Evolutionary conservation across 2,329 filamentous ascomycete genomes (phyloP), one percentile per base, ranked within the genome.

Genomic region (Sporothrix inflata): DNA sequence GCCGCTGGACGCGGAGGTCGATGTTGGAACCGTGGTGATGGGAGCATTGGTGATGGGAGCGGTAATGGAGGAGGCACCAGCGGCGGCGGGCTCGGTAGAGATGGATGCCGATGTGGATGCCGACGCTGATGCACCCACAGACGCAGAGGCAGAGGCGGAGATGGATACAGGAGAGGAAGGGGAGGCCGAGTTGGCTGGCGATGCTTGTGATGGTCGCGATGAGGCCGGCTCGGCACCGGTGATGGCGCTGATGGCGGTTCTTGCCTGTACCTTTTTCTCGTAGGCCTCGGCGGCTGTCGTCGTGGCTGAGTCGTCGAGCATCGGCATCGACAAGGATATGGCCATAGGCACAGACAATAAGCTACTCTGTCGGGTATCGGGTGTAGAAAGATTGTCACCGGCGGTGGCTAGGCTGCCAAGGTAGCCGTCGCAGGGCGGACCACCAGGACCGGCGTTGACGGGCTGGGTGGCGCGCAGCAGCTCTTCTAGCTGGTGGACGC

Each of bases 401-500:
- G 60, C 9, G n/a, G 60, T 12, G 19, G 2, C 38, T 14, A 45
- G 8, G 38, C 34, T 21, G 5, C 5, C 16, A n/a, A 24, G 7
- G n/a, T 24, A 30, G 19, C 16, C 55, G 47, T 34, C 34, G 9
- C 30, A 30, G 9, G 8, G 30, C 6, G 47, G 27, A 16, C 7
- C 45, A 3, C 47, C 49, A 16, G 47, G 3, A 1, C 21, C 42
- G 4, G 65, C 11, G 27, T 7, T 9, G 3, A 60, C 9, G 30
- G 27, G 47, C 40, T 70, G 67, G 12, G 67, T 70, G n/a, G 67
- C 34, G 16, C 38, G 49, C 34, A 70, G 51, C 21, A 63, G 55
- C 19, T 70, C 68, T 34, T 70, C 68, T 2, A 63, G 68, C 55
- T 63, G 68, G 27, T 21, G 68, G 40, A 70, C 68, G 24, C 68